Evolutionary conservation across 2,329 filamentous ascomycete genomes (phyloP), one percentile per base, ranked within the genome.

Genomic region (Torrubiella hemipterigena): DNA sequence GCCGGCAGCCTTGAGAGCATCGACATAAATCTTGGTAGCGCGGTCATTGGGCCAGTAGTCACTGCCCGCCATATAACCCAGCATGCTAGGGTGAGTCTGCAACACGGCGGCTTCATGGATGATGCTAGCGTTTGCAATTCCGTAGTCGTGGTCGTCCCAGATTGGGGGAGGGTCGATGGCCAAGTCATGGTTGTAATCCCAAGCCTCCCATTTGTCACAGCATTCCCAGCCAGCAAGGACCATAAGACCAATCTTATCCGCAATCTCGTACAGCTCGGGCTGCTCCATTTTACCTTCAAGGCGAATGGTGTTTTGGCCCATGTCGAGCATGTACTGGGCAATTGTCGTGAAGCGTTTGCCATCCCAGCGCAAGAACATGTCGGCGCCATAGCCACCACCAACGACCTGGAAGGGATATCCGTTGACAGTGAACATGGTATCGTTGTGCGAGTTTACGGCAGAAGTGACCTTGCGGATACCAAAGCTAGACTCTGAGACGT

Each of bases 201-300:
- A 79, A 0, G 64, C 67, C 43, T 79, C 74, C 74, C 74, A 79
- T 45, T 78, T 78, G 41, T 77, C 69, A 45, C 74, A 79, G 47
- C 74, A 79, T 37, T 77, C 73, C 72, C 73, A 79, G 0, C 74
- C 74, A 0, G 71, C 55, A 22, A 79, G 54, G 0, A 78, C 49
- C 70, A 79, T 75, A 21, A 78, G 42, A 0, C 74, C 74, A 42
- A 75, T 52, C 4, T 59, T 54, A 41, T 77, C 72, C 2, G 73
- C 68, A 3, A 76, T 52, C 1, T 68, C 56, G 42, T 77, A 79
- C 1, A 79, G 50, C 38, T 69, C 63, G 0, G 70, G 67, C 7
- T 78, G 73, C 41, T 78, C 74, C 44, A 73, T 67, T 38, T 77
- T 77, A 3, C 74, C 74, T 44, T 79, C 74, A 1, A 78, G 59